These are phyloP conservation scores for Fusarium sarcochroum DNA, from an alignment of 2,329 filamentous ascomycete genomes.

Conservation along the genomic window DNA sequence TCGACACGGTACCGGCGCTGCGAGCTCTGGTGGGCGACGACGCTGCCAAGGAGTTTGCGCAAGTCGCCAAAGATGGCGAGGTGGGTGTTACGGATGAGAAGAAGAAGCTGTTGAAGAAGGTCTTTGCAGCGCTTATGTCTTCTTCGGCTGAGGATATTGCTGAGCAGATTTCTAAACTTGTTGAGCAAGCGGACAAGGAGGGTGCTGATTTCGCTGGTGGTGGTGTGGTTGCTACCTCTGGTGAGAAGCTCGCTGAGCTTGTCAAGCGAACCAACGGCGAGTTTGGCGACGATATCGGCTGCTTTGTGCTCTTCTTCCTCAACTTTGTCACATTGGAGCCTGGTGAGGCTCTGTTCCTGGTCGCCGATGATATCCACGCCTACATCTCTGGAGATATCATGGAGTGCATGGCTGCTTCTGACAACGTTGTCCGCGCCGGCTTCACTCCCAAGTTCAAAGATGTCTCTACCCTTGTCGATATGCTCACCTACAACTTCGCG, in stretches of 20 bases:
- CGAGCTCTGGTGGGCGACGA: constrained; percentile 76
- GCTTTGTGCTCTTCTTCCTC: constrained; percentile 97
- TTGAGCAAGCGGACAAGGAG: constrained; percentile 77
- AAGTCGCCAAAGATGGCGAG: constrained; percentile 60
- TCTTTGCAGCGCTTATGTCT: constrained; percentile 87
- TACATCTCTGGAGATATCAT: constrained; percentile 96
- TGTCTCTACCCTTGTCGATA: constrained; percentile 86
- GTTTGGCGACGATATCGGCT: constrained; percentile 90
- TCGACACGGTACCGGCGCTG: constrained; percentile 70
- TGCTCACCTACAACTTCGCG: constrained; percentile 96
- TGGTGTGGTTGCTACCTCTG: constrained; percentile 76
- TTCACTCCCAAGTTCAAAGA: constrained; percentile 99
- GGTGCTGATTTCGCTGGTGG: constrained; percentile 81
- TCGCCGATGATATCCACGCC: constrained; percentile 97
- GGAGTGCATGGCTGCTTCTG: constrained; percentile 99
- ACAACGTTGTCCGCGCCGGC: constrained; percentile 97
- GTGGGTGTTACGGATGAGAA: constrained; percentile 68
- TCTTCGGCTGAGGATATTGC: constrained; percentile 72
- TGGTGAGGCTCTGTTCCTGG: constrained; percentile 95
- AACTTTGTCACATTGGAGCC: constrained; percentile 91
- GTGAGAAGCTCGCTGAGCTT: constrained; percentile 81
- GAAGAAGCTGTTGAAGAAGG: constrained; percentile 81
- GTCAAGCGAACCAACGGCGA: constrained; percentile 83
- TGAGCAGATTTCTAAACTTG: constrained; percentile 74
- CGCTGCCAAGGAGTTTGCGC: constrained; percentile 68